Percentiles rank a stretch among this genome's conserved stretches.
Conservation (phyloP, 208 protist species). For the Lotmaria passim region DNA sequence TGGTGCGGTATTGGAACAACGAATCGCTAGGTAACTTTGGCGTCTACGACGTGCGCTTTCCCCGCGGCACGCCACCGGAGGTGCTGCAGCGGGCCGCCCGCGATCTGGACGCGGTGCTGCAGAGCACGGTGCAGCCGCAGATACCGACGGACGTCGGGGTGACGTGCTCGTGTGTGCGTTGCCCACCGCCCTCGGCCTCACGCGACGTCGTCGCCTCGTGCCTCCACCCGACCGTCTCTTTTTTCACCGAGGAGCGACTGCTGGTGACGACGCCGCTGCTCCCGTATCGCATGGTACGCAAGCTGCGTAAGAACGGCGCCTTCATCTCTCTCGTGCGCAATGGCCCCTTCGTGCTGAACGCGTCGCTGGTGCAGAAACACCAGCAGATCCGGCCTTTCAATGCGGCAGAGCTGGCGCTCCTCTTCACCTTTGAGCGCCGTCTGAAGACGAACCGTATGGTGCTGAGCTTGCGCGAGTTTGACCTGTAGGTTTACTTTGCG, state of each 20-base stretch:
- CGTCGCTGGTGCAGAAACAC: constrained; percentile 41
- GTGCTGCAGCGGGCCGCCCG: constrained; percentile 44
- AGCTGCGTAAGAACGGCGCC: constrained; percentile 56
- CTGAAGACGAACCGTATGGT: constrained; percentile 88
- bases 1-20: constrained; percentile 91
- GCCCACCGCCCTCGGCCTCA: constrained; percentile 8
- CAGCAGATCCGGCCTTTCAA: constrained; percentile 48
- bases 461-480: constrained; percentile 80
- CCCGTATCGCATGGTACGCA: constrained; percentile 65
- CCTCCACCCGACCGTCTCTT: constrained; percentile 13
- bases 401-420: constrained; percentile 65
- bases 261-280: constrained; percentile 76
- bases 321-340: constrained; percentile 67
- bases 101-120: constrained; percentile 41
- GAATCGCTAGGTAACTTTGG: constrained; percentile 87
- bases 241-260: constrained; percentile 50
- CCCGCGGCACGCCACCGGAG: constrained; percentile 56
- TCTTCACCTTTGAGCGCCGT: constrained; percentile 86
- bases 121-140: constrained; percentile 40
- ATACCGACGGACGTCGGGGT: constrained; percentile 42
- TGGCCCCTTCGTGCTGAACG: constrained; percentile 71
- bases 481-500: constrained; percentile 4
- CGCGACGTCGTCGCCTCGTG: constrained; percentile 26
- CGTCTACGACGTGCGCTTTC: constrained; percentile 84
- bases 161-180: constrained; percentile 59